Evolutionary conservation across 805 yeast species (phyloP).

Genomic region (Metschnikowia colocasiae): DNA sequence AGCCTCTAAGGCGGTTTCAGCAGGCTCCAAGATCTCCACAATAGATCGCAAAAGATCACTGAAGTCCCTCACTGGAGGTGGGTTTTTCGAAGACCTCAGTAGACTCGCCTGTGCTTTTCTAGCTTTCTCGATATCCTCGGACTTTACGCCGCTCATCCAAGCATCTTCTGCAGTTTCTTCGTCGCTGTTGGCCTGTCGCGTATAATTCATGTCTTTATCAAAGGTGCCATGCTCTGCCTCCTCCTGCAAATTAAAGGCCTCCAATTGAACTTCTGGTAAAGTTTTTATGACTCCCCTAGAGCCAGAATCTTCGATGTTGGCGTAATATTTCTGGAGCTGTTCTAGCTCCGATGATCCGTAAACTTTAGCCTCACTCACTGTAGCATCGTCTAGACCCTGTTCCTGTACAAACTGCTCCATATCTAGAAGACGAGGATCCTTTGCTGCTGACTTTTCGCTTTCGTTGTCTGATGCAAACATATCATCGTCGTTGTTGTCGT

Average conservation of each 20-base stretch:
- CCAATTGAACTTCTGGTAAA: slow-evolving; percentile 30
- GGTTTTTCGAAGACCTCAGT: background rate
- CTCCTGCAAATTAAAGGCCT: slow-evolving; percentile 56
- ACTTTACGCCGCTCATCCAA: slow-evolving; percentile 14
- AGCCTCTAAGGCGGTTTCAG: slow-evolving; percentile 58
- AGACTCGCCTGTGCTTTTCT: slow-evolving; percentile 26
- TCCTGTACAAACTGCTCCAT: slow-evolving; percentile 25
- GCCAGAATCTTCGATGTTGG: slow-evolving; percentile 23
- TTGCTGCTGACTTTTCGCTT: slow-evolving; percentile 3
- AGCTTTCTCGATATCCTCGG: slow-evolving; percentile 29
- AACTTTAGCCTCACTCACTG: slow-evolving; percentile 12
- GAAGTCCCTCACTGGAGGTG: slow-evolving; percentile 7
- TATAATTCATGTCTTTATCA: slow-evolving; percentile 59
- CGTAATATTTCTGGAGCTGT: slow-evolving; percentile 22
- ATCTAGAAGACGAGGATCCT: slow-evolving; percentile 11
- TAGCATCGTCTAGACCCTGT: slow-evolving; percentile 22
- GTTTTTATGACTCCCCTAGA: background rate
- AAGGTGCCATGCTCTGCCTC: slow-evolving; percentile 59
- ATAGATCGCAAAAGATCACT: slow-evolving; percentile 23
- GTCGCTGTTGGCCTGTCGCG: slow-evolving; percentile 34
- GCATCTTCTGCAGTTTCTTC: slow-evolving; percentile 28
- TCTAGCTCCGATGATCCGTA: slow-evolving; percentile 6
- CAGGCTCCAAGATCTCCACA: slow-evolving; percentile 49
- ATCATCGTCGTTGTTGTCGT: slow-evolving; percentile 35
- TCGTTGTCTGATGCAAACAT: slow-evolving; percentile 36